phyloP scores from a whole-genome alignment of 495 filamentous ascomycete genomes.

The Hypoxylon lenormandii region DNA sequence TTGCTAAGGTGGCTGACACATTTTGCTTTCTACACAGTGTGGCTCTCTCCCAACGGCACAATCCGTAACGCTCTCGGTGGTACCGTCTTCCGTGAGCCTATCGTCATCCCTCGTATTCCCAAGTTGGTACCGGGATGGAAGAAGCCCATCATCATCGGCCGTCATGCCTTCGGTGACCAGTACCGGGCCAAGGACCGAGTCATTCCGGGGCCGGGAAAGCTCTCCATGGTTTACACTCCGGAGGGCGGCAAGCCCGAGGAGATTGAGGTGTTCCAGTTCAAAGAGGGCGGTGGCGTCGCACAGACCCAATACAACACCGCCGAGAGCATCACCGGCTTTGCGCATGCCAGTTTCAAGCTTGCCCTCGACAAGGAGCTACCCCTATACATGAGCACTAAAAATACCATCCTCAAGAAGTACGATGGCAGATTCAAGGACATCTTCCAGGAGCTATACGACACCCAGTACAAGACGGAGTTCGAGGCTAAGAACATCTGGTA shows the following conservation, averaged over 20 bases:
- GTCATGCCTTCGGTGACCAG: slow-evolving; percentile 98
- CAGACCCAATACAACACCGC: slow-evolving; percentile 98
- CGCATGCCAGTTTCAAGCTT: slow-evolving; percentile 94
- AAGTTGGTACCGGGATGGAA: slow-evolving; percentile 96
- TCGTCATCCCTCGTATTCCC: slow-evolving; percentile 91
- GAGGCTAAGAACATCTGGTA: slow-evolving; percentile 96
- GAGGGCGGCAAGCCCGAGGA: slow-evolving; percentile 81
- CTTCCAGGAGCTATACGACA: slow-evolving; percentile 96
- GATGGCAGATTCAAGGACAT: slow-evolving; percentile 99
- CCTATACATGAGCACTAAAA: slow-evolving; percentile 99
- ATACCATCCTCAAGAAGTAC: slow-evolving; percentile 98
- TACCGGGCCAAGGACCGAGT: slow-evolving; percentile 95
- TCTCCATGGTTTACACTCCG: slow-evolving; percentile 94
- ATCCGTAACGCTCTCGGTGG: slow-evolving; percentile 95
- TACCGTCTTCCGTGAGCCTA: slow-evolving; percentile 98
- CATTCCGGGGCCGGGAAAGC: slow-evolving; percentile 80
- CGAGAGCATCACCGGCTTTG: slow-evolving; percentile 92
- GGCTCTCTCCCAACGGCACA: slow-evolving; percentile 97
- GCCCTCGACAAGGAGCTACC: slow-evolving; percentile 86
- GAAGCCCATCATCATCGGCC: slow-evolving; percentile 97
- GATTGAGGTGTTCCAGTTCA: slow-evolving; percentile 91
- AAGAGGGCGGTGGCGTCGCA: slow-evolving; percentile 82
- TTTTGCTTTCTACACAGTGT: slow-evolving; percentile 70
- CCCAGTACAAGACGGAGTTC: slow-evolving; percentile 85
- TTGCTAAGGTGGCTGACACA: slow-evolving; percentile 27